Base-by-base conservation (phyloP, 345 rosid genomes). In the Theobroma cacao region DNA sequence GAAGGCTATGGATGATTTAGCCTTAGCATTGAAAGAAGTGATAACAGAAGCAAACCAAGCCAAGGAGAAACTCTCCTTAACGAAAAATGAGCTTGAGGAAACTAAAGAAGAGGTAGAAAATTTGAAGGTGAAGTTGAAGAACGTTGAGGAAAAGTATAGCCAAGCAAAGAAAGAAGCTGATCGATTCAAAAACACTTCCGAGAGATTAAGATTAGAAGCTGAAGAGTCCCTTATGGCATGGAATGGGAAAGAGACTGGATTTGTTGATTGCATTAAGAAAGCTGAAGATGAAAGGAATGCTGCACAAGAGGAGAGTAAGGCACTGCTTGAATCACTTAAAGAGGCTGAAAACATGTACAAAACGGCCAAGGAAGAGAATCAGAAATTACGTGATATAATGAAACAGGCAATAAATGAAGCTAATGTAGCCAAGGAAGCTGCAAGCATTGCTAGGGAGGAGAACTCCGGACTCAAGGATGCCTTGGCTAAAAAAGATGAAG, bases 351-450 rank as follows among this genome's bases (percentile, higher is more conserved):
- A 80, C 52, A 45, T 58, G 78, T 86, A 71, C 74, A 84, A 66
- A 63, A 72, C 81, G 3, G 85, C 86, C 4, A 92, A 88, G 53
- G 90, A 94, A 28, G 99, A 96, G 86, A 89, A 83, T 61, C 85
- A 81, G 12, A 90, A 89, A 43, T 58, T 96, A 58, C 80, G 97
- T 8, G 97, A 94, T 79, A 91, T 91, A 48, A 90, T 96, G 30
- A 96, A 96, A 65, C 97, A 94, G 41, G 99, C 99, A 0, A 76
- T 96, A 0, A 96, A 86, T 22, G 99, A 96, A 82, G 92, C 99
- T 14, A 96, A 85, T 72, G 92, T 85, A 2, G 95, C 99, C 0
- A 96, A 92, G 86, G 99, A 89, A 82, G 98, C 98, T 1, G 93
- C 93, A 3, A 88, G 80, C 47, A 87, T 93, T 3, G 98, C 97